Conservation (phyloP, 768 basidiomycete species). For the Agrocybe pediades region DNA sequence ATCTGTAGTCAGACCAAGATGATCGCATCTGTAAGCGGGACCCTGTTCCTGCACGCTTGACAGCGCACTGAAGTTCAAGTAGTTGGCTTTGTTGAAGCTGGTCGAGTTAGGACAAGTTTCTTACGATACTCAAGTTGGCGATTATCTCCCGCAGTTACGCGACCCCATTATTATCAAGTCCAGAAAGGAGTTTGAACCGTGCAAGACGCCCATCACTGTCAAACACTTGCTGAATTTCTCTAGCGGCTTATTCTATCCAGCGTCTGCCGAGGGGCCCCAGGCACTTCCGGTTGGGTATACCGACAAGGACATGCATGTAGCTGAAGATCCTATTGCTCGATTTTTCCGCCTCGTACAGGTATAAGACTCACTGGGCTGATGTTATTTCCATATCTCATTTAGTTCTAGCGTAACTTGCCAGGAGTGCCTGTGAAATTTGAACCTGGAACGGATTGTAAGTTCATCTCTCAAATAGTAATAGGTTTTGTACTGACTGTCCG, state of each 20-base stretch:
- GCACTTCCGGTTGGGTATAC: constrained; percentile 21
- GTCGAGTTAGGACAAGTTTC: constrained; percentile 31
- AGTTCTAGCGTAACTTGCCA: constrained; percentile 25
- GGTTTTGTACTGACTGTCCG: not conserved
- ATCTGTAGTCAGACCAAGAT: constrained; percentile 42
- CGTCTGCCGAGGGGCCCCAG: constrained; percentile 5
- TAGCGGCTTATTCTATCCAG: constrained; percentile 33
- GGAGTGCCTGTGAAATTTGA: constrained; percentile 31
- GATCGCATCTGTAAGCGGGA: constrained; percentile 29
- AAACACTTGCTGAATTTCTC: constrained; percentile 33
- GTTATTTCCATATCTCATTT: not conserved
- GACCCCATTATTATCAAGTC: constrained; percentile 26
- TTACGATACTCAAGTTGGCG: constrained; percentile 23
- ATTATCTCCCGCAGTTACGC: constrained; percentile 30
- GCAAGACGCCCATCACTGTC: constrained; percentile 24
- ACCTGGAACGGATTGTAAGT: constrained; percentile 32
- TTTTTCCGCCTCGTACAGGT: constrained; percentile 28
- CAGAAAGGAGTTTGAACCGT: constrained; percentile 23
- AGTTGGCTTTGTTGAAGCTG: constrained; percentile 35
- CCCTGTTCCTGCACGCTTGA: not conserved
- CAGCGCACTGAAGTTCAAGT: not conserved
- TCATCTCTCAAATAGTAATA: not conserved
- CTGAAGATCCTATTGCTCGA: constrained; percentile 15
- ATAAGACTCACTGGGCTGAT: not conserved
- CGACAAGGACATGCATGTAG: constrained; percentile 24